Evolutionary conservation across 2,329 filamentous ascomycete species (phyloP), one percentile per base, ranked within the genome.

Genomic region (Periconia macrospinosa): DNA sequence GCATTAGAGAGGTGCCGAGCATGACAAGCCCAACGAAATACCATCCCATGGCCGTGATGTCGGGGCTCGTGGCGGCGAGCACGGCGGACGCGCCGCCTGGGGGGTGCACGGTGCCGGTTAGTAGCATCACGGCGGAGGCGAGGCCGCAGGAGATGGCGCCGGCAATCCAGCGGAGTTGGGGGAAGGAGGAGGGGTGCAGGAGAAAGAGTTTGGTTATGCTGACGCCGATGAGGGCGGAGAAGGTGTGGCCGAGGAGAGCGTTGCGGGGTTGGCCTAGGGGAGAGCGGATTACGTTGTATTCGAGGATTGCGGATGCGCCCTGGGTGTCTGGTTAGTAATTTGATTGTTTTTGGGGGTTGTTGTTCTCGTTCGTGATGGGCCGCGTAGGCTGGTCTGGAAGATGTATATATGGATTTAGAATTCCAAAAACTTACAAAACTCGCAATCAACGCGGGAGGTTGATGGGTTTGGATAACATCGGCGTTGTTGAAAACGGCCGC

Each of bases 11-110:
- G 1, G 72, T 72, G 2, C 75, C 76, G 53, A 78, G 64, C 53
- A 76, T 56, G 3, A 80, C 70, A 8, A 80, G 56, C 0, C 71
- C 70, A 0, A 79, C 70, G 55, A 75, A 80, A 37, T 69, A 69
- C 78, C 78, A 81, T 2, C 78, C 77, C 70, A 81, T 72, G 0
- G 62, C 68, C 14, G 71, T 75, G 23, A 79, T 70, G 2, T 66
- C 60, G 2, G 73, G 62, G 3, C 75, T 67, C 3, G 74, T 76
- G 6, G 73, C 73, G 1, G 78, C 78, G 20, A 81, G 62, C 1
- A 80, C 71, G 2, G 79, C 78, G 10, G 77, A 79, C 0, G 79
- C 79, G 19, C 79, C 79, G 17, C 78, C 79, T 8, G 79, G 79
- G n/a, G 79, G 79, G 59, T 81, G 78, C 1, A 79, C 72, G 1